Conservation (phyloP, 2,329 filamentous ascomycete genomes). For the Intubia oerlemansii region DNA sequence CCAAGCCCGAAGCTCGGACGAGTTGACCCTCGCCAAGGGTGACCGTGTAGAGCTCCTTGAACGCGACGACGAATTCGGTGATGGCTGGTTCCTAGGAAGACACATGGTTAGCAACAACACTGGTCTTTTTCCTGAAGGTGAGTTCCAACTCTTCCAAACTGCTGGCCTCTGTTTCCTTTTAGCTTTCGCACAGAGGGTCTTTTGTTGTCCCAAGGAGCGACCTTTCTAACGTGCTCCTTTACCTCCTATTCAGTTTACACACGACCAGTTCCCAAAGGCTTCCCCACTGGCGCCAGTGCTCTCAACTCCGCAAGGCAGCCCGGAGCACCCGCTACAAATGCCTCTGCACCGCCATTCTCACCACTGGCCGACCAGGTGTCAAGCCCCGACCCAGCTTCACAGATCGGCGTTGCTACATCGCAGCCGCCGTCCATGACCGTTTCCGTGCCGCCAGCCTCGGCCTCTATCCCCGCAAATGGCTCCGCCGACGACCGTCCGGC, state of each 20-base stretch:
- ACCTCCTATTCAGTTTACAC: conserved; percentile 42
- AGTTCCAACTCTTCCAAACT: conserved; percentile 10
- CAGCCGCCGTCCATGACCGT: not conserved
- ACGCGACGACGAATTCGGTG: conserved; percentile 72
- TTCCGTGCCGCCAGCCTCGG: no score
- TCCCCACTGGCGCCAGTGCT: conserved; percentile 11
- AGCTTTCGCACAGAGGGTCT: no score
- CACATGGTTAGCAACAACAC: conserved; percentile 53
- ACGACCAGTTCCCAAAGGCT: conserved; percentile 27
- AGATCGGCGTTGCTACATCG: not conserved
- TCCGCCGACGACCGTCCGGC: no score
- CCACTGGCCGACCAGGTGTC: no score
- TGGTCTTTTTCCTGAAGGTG: conserved; percentile 70
- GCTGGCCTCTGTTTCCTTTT: conserved; percentile 1
- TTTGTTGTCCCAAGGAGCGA: no score
- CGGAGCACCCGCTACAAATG: no score
- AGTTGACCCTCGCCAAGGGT: conserved; percentile 71
- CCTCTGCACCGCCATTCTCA: no score
- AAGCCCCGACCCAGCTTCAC: no score
- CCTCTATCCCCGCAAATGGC: no score
- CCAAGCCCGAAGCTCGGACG: conserved; percentile 73
- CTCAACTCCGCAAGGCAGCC: conserved; percentile 6
- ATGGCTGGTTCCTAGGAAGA: conserved; percentile 66
- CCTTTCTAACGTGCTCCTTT: conserved; percentile 11
- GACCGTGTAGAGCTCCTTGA: conserved; percentile 69